Percentiles rank a stretch among this genome's conserved stretches.
Conservation (phyloP, 176 grass and related monocot species). For the Phoenix roebelenii region DNA sequence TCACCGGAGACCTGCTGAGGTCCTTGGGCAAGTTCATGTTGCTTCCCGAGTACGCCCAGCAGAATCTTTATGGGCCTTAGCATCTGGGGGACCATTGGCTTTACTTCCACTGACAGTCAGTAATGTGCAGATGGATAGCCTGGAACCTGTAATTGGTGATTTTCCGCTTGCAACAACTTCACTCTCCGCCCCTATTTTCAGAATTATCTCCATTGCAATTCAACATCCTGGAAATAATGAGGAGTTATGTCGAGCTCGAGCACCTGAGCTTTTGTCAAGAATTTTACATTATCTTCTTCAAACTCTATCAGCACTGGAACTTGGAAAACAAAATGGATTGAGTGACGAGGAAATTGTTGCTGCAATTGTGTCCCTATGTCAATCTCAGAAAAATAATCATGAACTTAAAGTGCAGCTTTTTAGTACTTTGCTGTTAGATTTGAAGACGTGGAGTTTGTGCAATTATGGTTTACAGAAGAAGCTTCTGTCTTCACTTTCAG, state of each 20-base stretch:
- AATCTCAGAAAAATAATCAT: constrained; percentile 79
- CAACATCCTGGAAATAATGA: constrained; percentile 93
- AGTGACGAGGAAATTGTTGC: constrained; percentile 79
- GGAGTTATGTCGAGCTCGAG: constrained; percentile 71
- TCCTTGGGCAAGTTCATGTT: constrained; percentile 92
- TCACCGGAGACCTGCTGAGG: constrained; percentile 88
- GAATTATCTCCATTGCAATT: constrained; percentile 79
- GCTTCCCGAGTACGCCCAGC: constrained; percentile 65
- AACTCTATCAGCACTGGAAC: constrained; percentile 48
- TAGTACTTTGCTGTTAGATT: constrained; percentile 73
- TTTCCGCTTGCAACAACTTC: constrained; percentile 44
- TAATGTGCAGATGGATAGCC: constrained; percentile 76
- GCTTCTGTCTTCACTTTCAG: constrained; percentile 95
- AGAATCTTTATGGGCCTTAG: constrained; percentile 92
- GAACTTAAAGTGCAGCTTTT: constrained; percentile 88
- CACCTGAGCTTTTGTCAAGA: constrained; percentile 74
- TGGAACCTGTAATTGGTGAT: constrained; percentile 67
- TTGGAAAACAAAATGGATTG: constrained; percentile 33
- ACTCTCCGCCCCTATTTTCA: constrained; percentile 82
- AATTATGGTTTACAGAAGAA: constrained; percentile 96
- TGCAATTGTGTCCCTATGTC: constrained; percentile 80
- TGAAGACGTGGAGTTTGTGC: constrained; percentile 93
- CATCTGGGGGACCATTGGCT: constrained; percentile 82
- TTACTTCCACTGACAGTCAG: constrained; percentile 91
- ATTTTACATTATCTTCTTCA: constrained; percentile 75